These are phyloP conservation scores for Cladosporium sp. DNA, from an alignment of 2,329 filamentous ascomycete genomes.

Conservation along the genomic window DNA sequence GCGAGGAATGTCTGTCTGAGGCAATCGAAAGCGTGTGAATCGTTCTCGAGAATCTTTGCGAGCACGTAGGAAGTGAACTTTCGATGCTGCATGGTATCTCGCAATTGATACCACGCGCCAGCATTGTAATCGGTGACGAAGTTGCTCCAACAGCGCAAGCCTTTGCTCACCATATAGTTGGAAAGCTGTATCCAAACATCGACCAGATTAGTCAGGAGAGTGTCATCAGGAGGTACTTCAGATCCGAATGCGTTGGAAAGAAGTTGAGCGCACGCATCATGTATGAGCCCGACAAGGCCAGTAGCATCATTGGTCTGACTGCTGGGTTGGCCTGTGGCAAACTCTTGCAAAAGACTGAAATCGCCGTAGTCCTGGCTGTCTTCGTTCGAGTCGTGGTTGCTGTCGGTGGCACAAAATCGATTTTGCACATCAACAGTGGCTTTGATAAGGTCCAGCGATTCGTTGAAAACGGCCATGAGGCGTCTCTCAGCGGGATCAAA, in stretches of 20 bases:
- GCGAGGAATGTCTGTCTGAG: constrained; percentile 46
- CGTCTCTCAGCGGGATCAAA: constrained; percentile 43
- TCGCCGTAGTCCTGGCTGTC: constrained; percentile 63
- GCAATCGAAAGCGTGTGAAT: constrained; percentile 29
- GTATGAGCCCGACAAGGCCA: constrained; percentile 1
- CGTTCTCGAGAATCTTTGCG: constrained; percentile 37
- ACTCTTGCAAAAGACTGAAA: constrained; percentile 42
- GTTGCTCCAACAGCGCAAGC: constrained; percentile 47
- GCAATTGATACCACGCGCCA: constrained; percentile 46
- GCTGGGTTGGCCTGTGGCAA: background rate
- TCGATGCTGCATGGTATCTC: constrained; percentile 41
- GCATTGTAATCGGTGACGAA: constrained; percentile 52
- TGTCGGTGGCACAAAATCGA: constrained; percentile 5
- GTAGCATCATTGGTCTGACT: background rate
- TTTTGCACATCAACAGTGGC: constrained; percentile 32
- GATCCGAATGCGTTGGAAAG: constrained; percentile 59
- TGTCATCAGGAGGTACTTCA: constrained; percentile 51
- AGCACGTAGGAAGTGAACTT: constrained; percentile 44
- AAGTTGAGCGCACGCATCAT: constrained; percentile 44
- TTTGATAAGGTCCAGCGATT: constrained; percentile 46
- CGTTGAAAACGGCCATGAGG: constrained; percentile 42
- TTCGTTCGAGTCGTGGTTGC: constrained; percentile 40
- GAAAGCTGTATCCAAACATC: constrained; percentile 53
- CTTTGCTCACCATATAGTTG: constrained; percentile 41
- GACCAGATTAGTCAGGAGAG: constrained; percentile 46